These are phyloP conservation scores for Amborella trichopoda DNA, from an alignment of 164 flowering plant species.

Conservation along the genomic window DNA sequence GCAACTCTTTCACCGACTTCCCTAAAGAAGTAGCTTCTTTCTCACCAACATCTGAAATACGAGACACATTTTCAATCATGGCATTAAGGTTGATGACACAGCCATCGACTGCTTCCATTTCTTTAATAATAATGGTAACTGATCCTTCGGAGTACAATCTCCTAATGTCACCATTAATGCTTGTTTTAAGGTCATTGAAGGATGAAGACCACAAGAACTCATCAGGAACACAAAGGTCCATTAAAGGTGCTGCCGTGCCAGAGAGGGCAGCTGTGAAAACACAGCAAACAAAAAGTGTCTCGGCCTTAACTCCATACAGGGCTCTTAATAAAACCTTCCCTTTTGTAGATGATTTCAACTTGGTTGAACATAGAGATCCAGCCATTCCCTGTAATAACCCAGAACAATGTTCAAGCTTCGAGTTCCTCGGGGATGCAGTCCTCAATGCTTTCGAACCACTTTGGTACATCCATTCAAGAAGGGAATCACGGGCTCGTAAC, in stretches of 20 bases:
- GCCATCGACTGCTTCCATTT: slow-evolving; percentile 46
- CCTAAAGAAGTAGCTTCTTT: slow-evolving; percentile 21
- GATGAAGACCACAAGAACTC: slow-evolving; percentile 52
- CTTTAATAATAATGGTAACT: slow-evolving; percentile 35
- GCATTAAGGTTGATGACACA: slow-evolving; percentile 32
- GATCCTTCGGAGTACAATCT: slow-evolving; percentile 19
- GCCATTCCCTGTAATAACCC: slow-evolving; percentile 29
- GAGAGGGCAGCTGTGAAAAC: slow-evolving; percentile 54
- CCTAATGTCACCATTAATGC: slow-evolving; percentile 45
- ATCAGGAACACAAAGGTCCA: slow-evolving; percentile 36
- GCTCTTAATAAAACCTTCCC: slow-evolving; percentile 85
- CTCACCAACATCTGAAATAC: slow-evolving; percentile 12
- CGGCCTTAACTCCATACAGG: slow-evolving; percentile 74
- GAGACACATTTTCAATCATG: slow-evolving; percentile 14
- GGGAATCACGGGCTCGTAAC: slow-evolving; percentile 31
- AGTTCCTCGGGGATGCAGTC: slow-evolving; percentile 10
- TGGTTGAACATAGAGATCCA: slow-evolving; percentile 38
- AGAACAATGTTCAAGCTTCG: slow-evolving; percentile 39
- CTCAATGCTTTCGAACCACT: slow-evolving; percentile 18
- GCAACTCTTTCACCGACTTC: slow-evolving; percentile 24
- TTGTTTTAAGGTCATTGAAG: slow-evolving; percentile 34
- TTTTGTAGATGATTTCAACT: slow-evolving; percentile 67
- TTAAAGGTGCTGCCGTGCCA: slow-evolving; percentile 38
- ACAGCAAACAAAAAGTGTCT: slow-evolving; percentile 51
- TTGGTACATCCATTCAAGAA: slow-evolving; percentile 63